Percentiles rank a stretch among this genome's conserved stretches.
phyloP scores from a whole-genome alignment of 441 rosid species.

The Gossypium davidsonii region DNA sequence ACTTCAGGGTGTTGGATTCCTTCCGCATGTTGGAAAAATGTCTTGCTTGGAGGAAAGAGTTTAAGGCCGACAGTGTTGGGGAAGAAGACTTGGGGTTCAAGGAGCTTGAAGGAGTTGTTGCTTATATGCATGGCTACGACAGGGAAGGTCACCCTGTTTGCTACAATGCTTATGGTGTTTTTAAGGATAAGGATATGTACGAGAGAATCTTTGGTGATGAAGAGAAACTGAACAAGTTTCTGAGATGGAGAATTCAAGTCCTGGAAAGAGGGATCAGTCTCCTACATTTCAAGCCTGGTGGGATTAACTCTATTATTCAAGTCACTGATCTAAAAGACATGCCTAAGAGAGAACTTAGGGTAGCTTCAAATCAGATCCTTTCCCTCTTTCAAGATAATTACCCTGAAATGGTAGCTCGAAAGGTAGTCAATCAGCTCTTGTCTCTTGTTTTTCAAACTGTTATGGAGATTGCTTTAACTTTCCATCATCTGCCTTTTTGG shows the following conservation, averaged over 20 bases:
- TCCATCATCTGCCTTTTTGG: not conserved
- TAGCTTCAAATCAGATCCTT: conserved; percentile 76
- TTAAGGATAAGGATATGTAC: conserved; percentile 69
- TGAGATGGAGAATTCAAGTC: conserved; percentile 91
- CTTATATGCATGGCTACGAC: conserved; percentile 83
- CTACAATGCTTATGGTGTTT: conserved; percentile 84
- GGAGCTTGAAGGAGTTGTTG: conserved; percentile 77
- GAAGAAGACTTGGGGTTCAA: conserved; percentile 82
- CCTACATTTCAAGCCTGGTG: conserved; percentile 85
- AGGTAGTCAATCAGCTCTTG: conserved; percentile 37
- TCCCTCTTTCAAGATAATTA: conserved; percentile 95
- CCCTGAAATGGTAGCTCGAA: conserved; percentile 96
- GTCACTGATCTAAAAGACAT: conserved; percentile 94
- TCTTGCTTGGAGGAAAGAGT: conserved; percentile 70
- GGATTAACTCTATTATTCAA: conserved; percentile 76
- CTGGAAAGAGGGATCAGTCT: conserved; percentile 71
- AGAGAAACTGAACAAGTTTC: conserved; percentile 65
- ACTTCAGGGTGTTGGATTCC: conserved; percentile 65
- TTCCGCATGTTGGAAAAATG: conserved; percentile 69
- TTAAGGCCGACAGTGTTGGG: conserved; percentile 51
- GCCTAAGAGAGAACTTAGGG: conserved; percentile 91
- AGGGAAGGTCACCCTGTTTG: conserved; percentile 87
- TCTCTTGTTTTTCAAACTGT: not conserved
- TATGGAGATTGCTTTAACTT: not conserved
- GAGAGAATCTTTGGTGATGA: conserved; percentile 85